These are phyloP conservation scores for Boletales sp. DNA, from an alignment of 768 basidiomycete species.

Conservation along the genomic window DNA sequence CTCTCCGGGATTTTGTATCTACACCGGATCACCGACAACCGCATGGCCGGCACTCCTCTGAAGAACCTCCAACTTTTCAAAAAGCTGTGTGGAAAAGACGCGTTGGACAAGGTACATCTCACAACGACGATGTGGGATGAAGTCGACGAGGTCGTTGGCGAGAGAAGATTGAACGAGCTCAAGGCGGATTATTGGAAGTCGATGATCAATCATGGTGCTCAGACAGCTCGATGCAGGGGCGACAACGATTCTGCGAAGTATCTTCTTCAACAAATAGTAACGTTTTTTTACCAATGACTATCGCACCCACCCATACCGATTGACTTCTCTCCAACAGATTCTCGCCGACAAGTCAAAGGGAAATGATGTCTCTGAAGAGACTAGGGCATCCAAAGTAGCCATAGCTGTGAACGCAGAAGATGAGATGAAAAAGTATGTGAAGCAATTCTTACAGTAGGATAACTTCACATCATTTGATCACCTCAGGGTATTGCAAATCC, in stretches of 20 bases:
- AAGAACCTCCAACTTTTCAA: slow-evolving; percentile 34
- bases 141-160: slow-evolving; percentile 17
- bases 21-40: slow-evolving; percentile 38
- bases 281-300: neutral
- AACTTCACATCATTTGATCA: too few species aligned
- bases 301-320: too few species aligned
- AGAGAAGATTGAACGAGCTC: slow-evolving; percentile 6
- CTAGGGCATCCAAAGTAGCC: too few species aligned
- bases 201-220: slow-evolving; percentile 10
- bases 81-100: slow-evolving; percentile 23
- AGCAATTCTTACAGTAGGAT: too few species aligned
- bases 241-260: slow-evolving; percentile 5
- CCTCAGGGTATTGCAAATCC: too few species aligned
- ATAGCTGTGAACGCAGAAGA: too few species aligned
- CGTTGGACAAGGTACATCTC: slow-evolving; percentile 32
- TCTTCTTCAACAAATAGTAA: slow-evolving; percentile 3
- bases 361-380: too few species aligned
- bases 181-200: neutral
- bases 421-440: too few species aligned
- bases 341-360: too few species aligned
- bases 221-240: slow-evolving; percentile 2
- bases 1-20: slow-evolving; percentile 37
- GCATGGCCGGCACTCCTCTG: slow-evolving; percentile 32
- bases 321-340: too few species aligned
- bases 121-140: slow-evolving; percentile 39